Conservation (phyloP, 1,284 basidiomycete species). For the Cryptococcus depauperatus region DNA sequence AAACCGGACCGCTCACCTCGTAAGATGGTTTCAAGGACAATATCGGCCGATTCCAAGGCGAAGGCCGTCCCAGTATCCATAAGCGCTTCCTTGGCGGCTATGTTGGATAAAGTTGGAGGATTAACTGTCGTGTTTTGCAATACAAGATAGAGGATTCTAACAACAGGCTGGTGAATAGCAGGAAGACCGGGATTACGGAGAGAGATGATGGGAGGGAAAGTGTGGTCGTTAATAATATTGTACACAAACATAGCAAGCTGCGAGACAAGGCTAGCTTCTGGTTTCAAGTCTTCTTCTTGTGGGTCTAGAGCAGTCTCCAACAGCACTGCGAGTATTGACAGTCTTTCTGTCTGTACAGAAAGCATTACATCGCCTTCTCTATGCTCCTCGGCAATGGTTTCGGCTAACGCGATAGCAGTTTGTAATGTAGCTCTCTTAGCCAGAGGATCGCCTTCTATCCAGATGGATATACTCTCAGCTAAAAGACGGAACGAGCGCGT, state of each 20-base stretch:
- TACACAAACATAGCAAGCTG: constrained; percentile 57
- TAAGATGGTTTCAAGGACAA: constrained; percentile 28
- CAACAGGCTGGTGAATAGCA: constrained; percentile 69
- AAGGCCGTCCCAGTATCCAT: constrained; percentile 29
- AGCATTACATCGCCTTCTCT: constrained; percentile 77
- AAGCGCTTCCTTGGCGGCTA: constrained; percentile 17
- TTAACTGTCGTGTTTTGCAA: constrained; percentile 44
- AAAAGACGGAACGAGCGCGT: constrained; percentile 72
- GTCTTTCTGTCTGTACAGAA: constrained; percentile 65
- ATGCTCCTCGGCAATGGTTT: constrained; percentile 59
- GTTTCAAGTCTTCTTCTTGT: constrained; percentile 47
- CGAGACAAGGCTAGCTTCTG: constrained; percentile 10
- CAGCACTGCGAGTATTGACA: constrained; percentile 64
- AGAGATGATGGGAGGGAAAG: constrained; percentile 66
- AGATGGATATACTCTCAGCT: constrained; percentile 58
- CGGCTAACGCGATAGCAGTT: constrained; percentile 58
- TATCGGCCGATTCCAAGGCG: constrained; percentile 33
- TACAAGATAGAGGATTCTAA: constrained; percentile 73
- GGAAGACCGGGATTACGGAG: constrained; percentile 59
- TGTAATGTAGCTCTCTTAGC: constrained; percentile 55
- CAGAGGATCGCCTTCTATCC: constrained; percentile 54
- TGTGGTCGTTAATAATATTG: constrained; percentile 61
- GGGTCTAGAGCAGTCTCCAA: constrained; percentile 61
- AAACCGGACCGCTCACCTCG: constrained; percentile 13
- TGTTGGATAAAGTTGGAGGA: constrained; percentile 2